These are phyloP conservation scores for Paracoccidioides brasiliensis DNA, from an alignment of 2,329 filamentous ascomycete genomes.

Conservation along the genomic window DNA sequence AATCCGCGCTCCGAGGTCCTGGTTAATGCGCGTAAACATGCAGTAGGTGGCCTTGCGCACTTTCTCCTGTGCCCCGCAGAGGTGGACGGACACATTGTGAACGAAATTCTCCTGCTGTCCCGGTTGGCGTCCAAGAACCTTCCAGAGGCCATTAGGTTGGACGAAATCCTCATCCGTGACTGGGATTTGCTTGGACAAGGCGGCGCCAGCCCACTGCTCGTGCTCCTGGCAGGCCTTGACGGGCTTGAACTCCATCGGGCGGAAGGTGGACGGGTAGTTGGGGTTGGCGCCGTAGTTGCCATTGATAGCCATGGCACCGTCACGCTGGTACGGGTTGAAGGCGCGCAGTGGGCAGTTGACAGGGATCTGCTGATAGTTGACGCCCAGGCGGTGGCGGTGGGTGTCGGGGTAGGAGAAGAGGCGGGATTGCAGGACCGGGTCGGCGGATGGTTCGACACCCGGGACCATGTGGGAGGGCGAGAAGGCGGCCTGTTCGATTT, in stretches of 20 bases:
- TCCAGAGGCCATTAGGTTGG: conserved; percentile 32
- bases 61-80: conserved; percentile 41
- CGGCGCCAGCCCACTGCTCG: conserved; percentile 32
- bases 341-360: conserved; percentile 43
- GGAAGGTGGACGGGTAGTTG: conserved; percentile 38
- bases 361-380: conserved; percentile 53
- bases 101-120: conserved; percentile 52
- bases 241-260: conserved; percentile 24
- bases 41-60: conserved; percentile 47
- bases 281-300: conserved; percentile 51
- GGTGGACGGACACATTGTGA: conserved; percentile 45
- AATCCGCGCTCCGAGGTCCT: conserved; percentile 41
- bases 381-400: conserved; percentile 49
- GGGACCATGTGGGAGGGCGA: conserved; percentile 54
- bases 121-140: conserved; percentile 29
- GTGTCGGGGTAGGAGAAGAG: conserved; percentile 61
- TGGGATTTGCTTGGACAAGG: conserved; percentile 27
- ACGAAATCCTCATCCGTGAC: conserved; percentile 34
- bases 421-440: conserved; percentile 56
- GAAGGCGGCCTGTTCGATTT: conserved; percentile 60
- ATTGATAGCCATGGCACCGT: conserved; percentile 55
- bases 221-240: conserved; percentile 32
- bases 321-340: conserved; percentile 56
- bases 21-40: conserved; percentile 48
- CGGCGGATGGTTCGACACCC: conserved; percentile 55